Base-by-base conservation (phyloP, 2,329 filamentous ascomycete species). In the Phaeosphaeria sp. region DNA sequence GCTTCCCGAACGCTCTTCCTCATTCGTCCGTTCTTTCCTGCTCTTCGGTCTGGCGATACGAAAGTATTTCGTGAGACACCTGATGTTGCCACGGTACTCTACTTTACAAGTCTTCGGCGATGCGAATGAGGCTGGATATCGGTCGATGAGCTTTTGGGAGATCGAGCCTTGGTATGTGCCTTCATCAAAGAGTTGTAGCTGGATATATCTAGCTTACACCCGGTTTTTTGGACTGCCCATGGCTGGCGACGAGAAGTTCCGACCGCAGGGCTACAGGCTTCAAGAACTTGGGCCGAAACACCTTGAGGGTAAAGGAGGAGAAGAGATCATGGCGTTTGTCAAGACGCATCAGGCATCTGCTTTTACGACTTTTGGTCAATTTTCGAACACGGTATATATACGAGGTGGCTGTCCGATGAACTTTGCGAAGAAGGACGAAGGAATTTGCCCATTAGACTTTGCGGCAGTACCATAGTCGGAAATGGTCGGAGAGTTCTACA, bases 251-350 rank as follows among this genome's bases (percentile, higher is more conserved):
- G 25, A 50, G 48, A 58, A 55, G n/a, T 53, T 48, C 43, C 46
- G 52, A 5, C 56, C 55, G 4, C 52, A 55, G 39, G 52, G 50
- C 0, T 55, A 52, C 23, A 58, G 43, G 43, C 27, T 58, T n/a
- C 52, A 58, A 22, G 58, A 51, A 46, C 52, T 61, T 46, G 55
- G 50, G 11, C 59, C 53, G 22, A 56, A 50, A 46, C 44, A 58
- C 48, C 44, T 58, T 1, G 50, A 55, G 36, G 56, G 56, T 25
- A 61, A 55, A 47, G 59, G 59, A 33, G 49, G 53, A 4, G 52
- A 50, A 6, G 20, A 56, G 22, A 49, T 58, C 23, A 33, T 58
- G 52, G 52, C 52, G 22, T 61, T 61, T 22, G 59, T 52, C 3
- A 42, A 43, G 39, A 36, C 23, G 20, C 46, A 46, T 18, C 33